A percentile compares a stretch with the other conserved stretches of the same genome.
These are phyloP conservation scores for Hemileccinum rubropunctum DNA, from an alignment of 768 basidiomycete genomes.

Conservation along the genomic window DNA sequence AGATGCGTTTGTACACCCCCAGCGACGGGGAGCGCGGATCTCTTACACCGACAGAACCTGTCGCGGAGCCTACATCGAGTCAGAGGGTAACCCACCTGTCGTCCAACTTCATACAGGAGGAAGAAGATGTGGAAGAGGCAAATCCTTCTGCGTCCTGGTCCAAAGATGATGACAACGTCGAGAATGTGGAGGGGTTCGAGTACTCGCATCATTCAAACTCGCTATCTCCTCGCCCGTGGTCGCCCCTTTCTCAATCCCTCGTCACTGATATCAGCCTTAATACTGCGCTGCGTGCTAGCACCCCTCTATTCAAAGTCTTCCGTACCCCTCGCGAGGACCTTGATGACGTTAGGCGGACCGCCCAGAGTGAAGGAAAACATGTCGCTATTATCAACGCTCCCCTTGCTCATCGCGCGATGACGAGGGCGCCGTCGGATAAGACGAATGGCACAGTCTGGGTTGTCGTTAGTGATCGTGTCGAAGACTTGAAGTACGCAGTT, in stretches of 20 bases:
- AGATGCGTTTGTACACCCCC: constrained; percentile 23
- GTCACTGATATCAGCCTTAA: constrained; percentile 24
- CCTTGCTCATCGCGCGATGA: constrained; percentile 21
- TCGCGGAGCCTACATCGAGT: constrained; percentile 18
- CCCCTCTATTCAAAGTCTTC: constrained; percentile 34
- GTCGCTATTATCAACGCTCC: constrained; percentile 28
- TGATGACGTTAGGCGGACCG: constrained; percentile 22
- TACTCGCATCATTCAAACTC: constrained; percentile 19
- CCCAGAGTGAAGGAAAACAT: constrained; percentile 32
- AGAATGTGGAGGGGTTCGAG: constrained; percentile 7
- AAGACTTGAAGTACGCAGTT: constrained; percentile 32
- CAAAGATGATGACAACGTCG: constrained; percentile 4
- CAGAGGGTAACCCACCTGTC: constrained; percentile 1
- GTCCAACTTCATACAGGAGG: constrained; percentile 7
- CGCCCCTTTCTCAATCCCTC: constrained; percentile 25
- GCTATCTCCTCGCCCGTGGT: constrained; percentile 24
- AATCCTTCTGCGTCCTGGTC: constrained; percentile 8
- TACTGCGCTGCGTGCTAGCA: constrained; percentile 28
- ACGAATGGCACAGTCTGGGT: constrained; percentile 28
- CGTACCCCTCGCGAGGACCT: constrained; percentile 30
- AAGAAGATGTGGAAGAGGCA: constrained; percentile 10
- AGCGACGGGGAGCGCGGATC: constrained; percentile 23
- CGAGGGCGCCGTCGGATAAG: constrained; percentile 17
- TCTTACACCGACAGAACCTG: constrained; percentile 30
- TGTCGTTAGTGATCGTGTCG: constrained; percentile 30